Evolutionary conservation across 2,329 filamentous ascomycete species (phyloP).

Genomic region (Fusarium keratoplasticum): DNA sequence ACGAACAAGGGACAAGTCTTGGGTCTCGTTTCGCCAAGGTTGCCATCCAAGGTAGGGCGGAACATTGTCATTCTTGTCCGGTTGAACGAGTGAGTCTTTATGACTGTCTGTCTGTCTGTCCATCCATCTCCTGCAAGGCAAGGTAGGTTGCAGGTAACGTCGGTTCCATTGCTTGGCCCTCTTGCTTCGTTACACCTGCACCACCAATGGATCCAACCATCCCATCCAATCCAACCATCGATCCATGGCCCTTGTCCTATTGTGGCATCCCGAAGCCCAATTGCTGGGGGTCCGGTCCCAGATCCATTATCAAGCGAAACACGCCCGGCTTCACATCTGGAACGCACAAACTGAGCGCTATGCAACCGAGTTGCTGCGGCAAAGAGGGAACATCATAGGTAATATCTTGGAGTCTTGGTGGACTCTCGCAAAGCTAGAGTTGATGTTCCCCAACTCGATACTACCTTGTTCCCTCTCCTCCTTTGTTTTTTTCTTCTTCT

Average conservation of each 20-base stretch:
- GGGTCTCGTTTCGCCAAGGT: background rate
- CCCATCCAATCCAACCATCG: background rate
- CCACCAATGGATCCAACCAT: background rate
- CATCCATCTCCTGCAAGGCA: background rate
- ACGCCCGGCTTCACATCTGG: constrained; percentile 16
- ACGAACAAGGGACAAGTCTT: background rate
- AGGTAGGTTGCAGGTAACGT: constrained; percentile 26
- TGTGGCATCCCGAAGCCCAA: constrained; percentile 32
- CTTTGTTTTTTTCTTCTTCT: background rate
- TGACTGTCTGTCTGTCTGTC: background rate
- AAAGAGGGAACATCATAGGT: background rate
- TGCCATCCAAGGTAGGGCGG: background rate
- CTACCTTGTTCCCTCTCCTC: background rate
- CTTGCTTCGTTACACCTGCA: constrained; percentile 33
- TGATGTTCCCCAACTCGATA: background rate
- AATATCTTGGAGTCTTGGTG: background rate
- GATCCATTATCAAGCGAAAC: constrained; percentile 15
- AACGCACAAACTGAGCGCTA: constrained; percentile 9
- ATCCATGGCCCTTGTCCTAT: constrained; percentile 24
- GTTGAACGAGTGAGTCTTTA: background rate
- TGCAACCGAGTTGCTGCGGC: constrained; percentile 3
- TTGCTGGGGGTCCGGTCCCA: background rate
- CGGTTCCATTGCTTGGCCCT: constrained; percentile 9
- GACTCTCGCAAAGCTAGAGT: background rate
- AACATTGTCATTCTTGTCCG: background rate